These are phyloP conservation scores for Boletus barrowsii DNA, from an alignment of 768 basidiomycete genomes.

Conservation along the genomic window DNA sequence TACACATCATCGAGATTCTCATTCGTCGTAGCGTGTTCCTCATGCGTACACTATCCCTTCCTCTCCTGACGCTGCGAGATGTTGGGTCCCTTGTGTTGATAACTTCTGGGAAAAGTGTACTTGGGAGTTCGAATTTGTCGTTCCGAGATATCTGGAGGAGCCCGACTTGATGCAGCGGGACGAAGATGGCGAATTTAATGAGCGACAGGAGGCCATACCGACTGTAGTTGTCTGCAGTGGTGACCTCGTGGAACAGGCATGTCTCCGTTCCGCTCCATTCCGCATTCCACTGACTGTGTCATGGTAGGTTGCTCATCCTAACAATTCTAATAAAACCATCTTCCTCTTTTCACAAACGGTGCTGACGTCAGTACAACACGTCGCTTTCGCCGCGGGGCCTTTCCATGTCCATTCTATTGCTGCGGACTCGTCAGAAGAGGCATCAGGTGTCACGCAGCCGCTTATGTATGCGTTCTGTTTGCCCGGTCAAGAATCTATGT, in stretches of 20 bases:
- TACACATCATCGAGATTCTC: conserved; percentile 9
- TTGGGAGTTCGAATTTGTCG: conserved; percentile 97
- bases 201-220: conserved; percentile 59
- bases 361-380: conserved; percentile 92
- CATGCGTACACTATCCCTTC: conserved; percentile 90
- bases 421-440: conserved; percentile 61
- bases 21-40: conserved; percentile 68
- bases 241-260: conserved; percentile 89
- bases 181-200: conserved; percentile 41
- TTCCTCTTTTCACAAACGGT: conserved; percentile 87
- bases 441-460: conserved; percentile 60
- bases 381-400: conserved; percentile 93
- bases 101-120: conserved; percentile 94
- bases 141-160: conserved; percentile 79
- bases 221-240: conserved; percentile 93
- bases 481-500: conserved; percentile 76
- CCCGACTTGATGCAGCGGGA: conserved; percentile 34
- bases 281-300: conserved; percentile 6
- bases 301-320: conserved; percentile 82
- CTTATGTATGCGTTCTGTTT: conserved; percentile 91
- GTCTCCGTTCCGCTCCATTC: conserved; percentile 19
- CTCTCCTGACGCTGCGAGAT: conserved; percentile 87
- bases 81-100: conserved; percentile 98
- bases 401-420: conserved; percentile 78
- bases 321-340: conserved; percentile 90